Evolutionary conservation across 2,329 filamentous ascomycete genomes (phyloP).

Genomic region (Sclerotinia borealis): DNA sequence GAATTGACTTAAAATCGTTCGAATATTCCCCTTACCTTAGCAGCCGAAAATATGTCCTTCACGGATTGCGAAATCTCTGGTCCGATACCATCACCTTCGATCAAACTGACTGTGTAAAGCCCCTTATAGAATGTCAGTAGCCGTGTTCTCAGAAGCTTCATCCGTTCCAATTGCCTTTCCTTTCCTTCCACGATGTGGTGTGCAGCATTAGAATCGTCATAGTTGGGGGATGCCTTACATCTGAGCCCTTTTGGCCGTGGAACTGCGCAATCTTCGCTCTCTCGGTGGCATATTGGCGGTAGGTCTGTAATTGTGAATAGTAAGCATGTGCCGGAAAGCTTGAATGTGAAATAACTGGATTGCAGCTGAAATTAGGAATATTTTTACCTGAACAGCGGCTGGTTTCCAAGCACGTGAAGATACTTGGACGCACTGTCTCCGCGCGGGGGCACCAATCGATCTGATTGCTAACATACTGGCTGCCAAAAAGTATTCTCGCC

Average conservation of each 20-base stretch:
- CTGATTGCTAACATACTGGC: conserved; percentile 77
- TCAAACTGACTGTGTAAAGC: conserved; percentile 92
- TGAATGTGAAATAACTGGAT: conserved; percentile 10
- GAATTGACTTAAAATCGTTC: conserved; percentile 17
- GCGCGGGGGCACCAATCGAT: conserved; percentile 67
- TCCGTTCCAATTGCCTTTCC: conserved; percentile 25
- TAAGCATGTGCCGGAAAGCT: conserved; percentile 16
- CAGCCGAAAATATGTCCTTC: conserved; percentile 97
- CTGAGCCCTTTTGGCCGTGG: conserved; percentile 79
- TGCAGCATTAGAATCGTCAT: conserved; percentile 10
- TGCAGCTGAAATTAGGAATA: conserved; percentile 8
- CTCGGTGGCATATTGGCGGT: conserved; percentile 57
- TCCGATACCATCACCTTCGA: conserved; percentile 98
- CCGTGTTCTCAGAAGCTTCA: background rate
- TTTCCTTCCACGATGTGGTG: background rate
- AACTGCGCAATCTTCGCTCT: conserved; percentile 81
- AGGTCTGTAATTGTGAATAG: conserved; percentile 36
- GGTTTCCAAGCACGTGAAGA: conserved; percentile 50
- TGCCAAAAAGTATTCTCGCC: background rate
- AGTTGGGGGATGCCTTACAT: conserved; percentile 53
- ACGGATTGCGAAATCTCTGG: conserved; percentile 97
- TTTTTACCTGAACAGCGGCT: conserved; percentile 51
- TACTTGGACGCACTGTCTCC: conserved; percentile 71
- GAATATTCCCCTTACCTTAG: conserved; percentile 58
- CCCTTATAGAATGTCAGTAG: conserved; percentile 51